Percentiles rank a stretch among this genome's conserved stretches.
Conservation (phyloP, 1,284 basidiomycete species). For the Cutaneotrichosporon cavernicola region DNA sequence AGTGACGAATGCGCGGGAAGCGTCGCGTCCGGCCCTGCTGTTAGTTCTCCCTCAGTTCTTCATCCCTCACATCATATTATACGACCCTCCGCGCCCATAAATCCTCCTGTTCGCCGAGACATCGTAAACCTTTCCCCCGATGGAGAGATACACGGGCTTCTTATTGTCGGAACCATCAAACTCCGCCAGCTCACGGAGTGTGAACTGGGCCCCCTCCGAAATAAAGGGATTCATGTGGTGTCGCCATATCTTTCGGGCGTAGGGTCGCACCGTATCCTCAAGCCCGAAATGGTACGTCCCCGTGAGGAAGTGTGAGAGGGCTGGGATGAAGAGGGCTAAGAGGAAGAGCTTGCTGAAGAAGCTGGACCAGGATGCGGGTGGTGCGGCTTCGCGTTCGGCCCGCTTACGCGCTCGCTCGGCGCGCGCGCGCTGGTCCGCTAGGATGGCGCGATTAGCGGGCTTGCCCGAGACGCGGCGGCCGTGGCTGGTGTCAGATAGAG, state of each 20-base stretch:
- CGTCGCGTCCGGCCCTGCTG: constrained; percentile 73
- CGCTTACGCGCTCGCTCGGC: constrained; percentile 29
- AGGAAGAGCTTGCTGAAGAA: constrained; percentile 27
- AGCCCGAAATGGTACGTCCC: constrained; percentile 39
- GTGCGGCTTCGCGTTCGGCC: not conserved
- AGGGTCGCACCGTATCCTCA: constrained; percentile 18
- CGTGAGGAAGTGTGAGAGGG: constrained; percentile 44
- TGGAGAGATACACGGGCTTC: constrained; percentile 80
- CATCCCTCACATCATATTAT: constrained; percentile 53
- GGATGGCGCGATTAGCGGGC: constrained; percentile 59
- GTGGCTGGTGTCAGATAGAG: constrained; percentile 47
- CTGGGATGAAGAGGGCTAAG: constrained; percentile 40
- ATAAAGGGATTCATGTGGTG: constrained; percentile 16
- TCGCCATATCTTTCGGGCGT: constrained; percentile 5
- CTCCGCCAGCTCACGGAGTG: constrained; percentile 58
- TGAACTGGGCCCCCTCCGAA: constrained; percentile 28
- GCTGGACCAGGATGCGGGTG: constrained; percentile 4
- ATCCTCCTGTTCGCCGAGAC: constrained; percentile 51
- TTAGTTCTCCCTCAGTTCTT: not conserved
- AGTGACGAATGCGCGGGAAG: constrained; percentile 83
- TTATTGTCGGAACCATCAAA: constrained; percentile 71
- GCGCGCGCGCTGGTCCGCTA: constrained; percentile 36
- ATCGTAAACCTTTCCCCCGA: constrained; percentile 70
- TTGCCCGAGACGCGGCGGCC: constrained; percentile 63
- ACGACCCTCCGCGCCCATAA: constrained; percentile 53